Base-by-base conservation (phyloP, 139 green algal species). In the Coccomyxa sp. region DNA sequence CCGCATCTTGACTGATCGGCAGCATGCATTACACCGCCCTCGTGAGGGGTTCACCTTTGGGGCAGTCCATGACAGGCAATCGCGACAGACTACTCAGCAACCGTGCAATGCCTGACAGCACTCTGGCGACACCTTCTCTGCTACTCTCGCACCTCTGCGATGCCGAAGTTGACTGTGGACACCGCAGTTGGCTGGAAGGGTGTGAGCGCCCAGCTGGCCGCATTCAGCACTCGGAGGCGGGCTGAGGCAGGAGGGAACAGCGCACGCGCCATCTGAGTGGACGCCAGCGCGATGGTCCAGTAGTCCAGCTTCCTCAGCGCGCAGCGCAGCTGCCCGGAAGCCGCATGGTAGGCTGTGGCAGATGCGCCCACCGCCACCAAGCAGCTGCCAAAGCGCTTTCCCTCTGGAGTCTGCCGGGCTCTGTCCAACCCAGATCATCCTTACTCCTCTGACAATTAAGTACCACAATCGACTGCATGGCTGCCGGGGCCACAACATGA, bases 101-200 rank as follows among this genome's bases (percentile, higher is more conserved):
- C 18, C 30, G 58, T 21, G 32, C 17, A 60, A 30, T n/a, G 31
- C n/a, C 30, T 77, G 63, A 32, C 9, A 77, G 17, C 30, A 12
- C 4, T 18, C 13, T 13, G 38, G 7, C 38, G 7, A 7, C 38
- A 51, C 38, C 38, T 7, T 7, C 38, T 51, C 38, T 51, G 38
- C 38, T 51, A 51, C 38, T 51, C 38, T 51, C 25, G 13, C 23
- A 86, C 82, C 82, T 86, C 76, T 23, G 57, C 67, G 1, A 84
- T 75, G 77, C 32, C 67, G 23, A 59, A 71, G 58, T 87, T 87
- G 76, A 79, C 59, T 27, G 81, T 45, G 16, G 84, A 81, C 25
- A 87, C 84, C 7, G 76, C 76, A 4, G 80, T 83, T 0, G 84
- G 84, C 84, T 82, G 84, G 23, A 84, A 82, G 23, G 84, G 84